Conservation (phyloP, 2,329 filamentous ascomycete species). For the Colletotrichum neosansevieriae region DNA sequence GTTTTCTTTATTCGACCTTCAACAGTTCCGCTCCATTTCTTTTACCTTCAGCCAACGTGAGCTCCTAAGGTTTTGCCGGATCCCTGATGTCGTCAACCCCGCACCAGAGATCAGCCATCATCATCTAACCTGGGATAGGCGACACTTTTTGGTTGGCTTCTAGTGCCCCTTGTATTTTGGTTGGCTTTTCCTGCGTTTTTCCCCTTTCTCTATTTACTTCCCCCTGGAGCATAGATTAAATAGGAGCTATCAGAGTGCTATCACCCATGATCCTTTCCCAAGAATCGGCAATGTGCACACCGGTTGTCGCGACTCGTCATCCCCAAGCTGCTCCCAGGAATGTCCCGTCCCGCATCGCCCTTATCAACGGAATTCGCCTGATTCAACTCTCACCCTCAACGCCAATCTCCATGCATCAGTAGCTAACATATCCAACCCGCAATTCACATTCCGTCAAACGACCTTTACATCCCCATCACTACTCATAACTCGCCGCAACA, state of each 20-base stretch:
- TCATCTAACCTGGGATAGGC: neutral
- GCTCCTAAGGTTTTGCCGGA: constrained; percentile 8
- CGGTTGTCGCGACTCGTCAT: too few species aligned
- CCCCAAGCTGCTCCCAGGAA: too few species aligned
- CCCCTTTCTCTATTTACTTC: too few species aligned
- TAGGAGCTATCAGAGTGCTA: too few species aligned
- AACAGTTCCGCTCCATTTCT: too few species aligned
- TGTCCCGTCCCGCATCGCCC: neutral
- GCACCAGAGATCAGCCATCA: constrained; percentile 31
- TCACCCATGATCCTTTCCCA: too few species aligned
- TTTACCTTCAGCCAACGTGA: neutral
- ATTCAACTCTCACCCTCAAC: neutral
- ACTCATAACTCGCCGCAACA: constrained; percentile 50
- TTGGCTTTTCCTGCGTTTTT: too few species aligned
- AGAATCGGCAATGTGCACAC: too few species aligned
- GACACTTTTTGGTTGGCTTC: neutral
- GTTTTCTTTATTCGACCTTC: too few species aligned
- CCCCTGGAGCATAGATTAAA: too few species aligned
- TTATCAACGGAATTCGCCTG: constrained; percentile 4
- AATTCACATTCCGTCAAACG: constrained; percentile 52
- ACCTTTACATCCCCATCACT: constrained; percentile 51
- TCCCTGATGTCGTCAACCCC: constrained; percentile 15
- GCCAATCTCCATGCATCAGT: neutral
- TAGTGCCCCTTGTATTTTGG: too few species aligned
- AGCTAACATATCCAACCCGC: constrained; percentile 49